Evolutionary conservation across 2,329 filamentous ascomycete genomes (phyloP).

Genomic region (Colletotrichum salicis): DNA sequence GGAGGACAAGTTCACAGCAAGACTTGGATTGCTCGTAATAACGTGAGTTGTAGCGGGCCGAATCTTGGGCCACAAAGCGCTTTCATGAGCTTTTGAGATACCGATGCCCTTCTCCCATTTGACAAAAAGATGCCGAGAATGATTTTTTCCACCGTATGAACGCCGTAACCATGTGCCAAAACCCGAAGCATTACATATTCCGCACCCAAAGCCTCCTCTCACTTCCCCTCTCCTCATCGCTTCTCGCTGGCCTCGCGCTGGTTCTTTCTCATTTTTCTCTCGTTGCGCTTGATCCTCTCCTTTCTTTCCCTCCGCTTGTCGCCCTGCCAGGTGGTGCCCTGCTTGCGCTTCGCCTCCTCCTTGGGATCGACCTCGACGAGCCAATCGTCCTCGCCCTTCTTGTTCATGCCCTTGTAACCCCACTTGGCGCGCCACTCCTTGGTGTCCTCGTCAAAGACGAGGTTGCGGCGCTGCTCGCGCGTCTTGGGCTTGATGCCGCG

Average conservation of each 20-base stretch:
- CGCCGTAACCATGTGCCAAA: slow-evolving; percentile 31
- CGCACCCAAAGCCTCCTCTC: not conserved
- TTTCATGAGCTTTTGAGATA: slow-evolving; percentile 23
- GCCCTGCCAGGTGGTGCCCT: slow-evolving; percentile 69
- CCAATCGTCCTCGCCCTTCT: slow-evolving; percentile 85
- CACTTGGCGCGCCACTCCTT: slow-evolving; percentile 94
- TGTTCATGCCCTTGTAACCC: slow-evolving; percentile 93
- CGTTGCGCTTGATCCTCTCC: slow-evolving; percentile 78
- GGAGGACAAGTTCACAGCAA: slow-evolving; percentile 14
- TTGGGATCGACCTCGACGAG: slow-evolving; percentile 90
- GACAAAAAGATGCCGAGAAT: slow-evolving; percentile 22
- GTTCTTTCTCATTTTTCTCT: slow-evolving; percentile 76
- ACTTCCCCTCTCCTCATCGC: slow-evolving; percentile 7
- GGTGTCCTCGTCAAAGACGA: slow-evolving; percentile 84
- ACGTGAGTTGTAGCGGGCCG: slow-evolving; percentile 3
- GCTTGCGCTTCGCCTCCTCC: slow-evolving; percentile 71
- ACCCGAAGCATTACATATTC: slow-evolving; percentile 25
- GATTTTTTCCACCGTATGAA: slow-evolving; percentile 30
- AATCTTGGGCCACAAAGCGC: slow-evolving; percentile 10
- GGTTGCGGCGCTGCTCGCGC: slow-evolving; percentile 77
- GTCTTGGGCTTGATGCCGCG: slow-evolving; percentile 95
- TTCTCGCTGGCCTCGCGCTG: slow-evolving; percentile 55
- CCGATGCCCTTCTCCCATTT: not conserved
- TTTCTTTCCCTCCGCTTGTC: slow-evolving; percentile 72
- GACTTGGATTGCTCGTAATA: not conserved